Evolutionary conservation across 169 alveolate species (phyloP).

Genomic region (Perkinsus marinus): DNA sequence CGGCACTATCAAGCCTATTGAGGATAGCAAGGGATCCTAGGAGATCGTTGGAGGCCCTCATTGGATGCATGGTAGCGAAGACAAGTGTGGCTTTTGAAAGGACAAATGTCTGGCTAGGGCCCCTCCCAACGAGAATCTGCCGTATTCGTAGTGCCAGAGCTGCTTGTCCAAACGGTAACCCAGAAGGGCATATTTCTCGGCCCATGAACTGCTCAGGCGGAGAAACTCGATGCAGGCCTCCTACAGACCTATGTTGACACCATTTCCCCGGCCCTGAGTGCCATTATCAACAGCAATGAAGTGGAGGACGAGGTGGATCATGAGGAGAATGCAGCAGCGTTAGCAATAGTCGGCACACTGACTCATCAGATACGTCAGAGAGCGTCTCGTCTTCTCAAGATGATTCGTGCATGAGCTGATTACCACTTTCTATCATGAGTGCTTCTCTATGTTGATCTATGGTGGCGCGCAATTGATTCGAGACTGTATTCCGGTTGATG

Average conservation of each 20-base stretch:
- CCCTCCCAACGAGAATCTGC: no score
- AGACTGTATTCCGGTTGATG: no score
- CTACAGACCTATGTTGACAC: background rate
- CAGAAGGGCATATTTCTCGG: no score
- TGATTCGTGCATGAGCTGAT: no score
- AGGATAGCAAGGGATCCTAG: background rate
- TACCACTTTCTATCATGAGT: no score
- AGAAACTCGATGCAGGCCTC: background rate
- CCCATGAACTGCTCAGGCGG: background rate
- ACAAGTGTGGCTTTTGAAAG: background rate
- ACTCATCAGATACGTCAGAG: no score
- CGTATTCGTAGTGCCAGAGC: background rate
- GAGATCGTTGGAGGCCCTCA: background rate
- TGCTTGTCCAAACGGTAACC: background rate
- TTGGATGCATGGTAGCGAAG: background rate
- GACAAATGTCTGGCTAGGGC: no score
- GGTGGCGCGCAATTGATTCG: no score
- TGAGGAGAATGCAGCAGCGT: no score
- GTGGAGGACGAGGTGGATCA: background rate
- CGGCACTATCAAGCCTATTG: background rate
- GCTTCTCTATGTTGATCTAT: no score
- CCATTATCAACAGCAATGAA: background rate
- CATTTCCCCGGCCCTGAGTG: background rate
- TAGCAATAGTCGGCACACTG: no score
- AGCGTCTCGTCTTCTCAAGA: no score